These are phyloP conservation scores for Pneumocystis wakefieldiae DNA, from an alignment of 1,139 yeast species.

Conservation along the genomic window DNA sequence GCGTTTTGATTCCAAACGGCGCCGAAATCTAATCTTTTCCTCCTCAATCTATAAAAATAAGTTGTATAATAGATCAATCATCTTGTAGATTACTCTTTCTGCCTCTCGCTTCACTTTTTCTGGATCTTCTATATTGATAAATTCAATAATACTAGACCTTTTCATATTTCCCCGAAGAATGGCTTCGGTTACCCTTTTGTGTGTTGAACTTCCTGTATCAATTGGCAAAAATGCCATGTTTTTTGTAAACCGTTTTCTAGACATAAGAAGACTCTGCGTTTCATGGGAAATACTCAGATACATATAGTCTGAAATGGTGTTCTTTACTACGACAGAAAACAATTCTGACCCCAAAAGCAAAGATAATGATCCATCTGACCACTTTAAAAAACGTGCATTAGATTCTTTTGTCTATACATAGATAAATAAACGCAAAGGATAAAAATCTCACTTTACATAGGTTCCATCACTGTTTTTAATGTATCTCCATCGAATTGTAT, in stretches of 20 bases:
- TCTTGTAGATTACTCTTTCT: slow-evolving; percentile 26
- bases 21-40: slow-evolving; percentile 27
- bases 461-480: slow-evolving; percentile 47
- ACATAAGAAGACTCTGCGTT: slow-evolving; percentile 49
- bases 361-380: slow-evolving; percentile 88
- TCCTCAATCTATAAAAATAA: slow-evolving; percentile 39
- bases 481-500: slow-evolving; percentile 87
- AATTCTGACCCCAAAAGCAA: slow-evolving; percentile 75
- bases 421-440: background rate
- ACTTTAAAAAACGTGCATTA: slow-evolving; percentile 74
- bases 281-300: slow-evolving; percentile 60
- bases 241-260: slow-evolving; percentile 30
- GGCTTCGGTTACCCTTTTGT: slow-evolving; percentile 62
- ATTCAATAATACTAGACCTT: slow-evolving; percentile 37
- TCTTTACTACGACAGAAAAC: slow-evolving; percentile 55
- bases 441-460: slow-evolving; percentile 26
- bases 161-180: slow-evolving; percentile 49
- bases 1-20: slow-evolving; percentile 39
- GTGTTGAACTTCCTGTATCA: slow-evolving; percentile 69
- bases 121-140: slow-evolving; percentile 76
- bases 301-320: slow-evolving; percentile 49
- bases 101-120: slow-evolving; percentile 66
- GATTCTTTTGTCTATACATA: slow-evolving; percentile 42
- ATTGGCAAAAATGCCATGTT: slow-evolving; percentile 71
- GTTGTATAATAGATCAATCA: background rate